Base-by-base conservation (phyloP, 2,329 filamentous ascomycete species). In the Didymella segeticola region DNA sequence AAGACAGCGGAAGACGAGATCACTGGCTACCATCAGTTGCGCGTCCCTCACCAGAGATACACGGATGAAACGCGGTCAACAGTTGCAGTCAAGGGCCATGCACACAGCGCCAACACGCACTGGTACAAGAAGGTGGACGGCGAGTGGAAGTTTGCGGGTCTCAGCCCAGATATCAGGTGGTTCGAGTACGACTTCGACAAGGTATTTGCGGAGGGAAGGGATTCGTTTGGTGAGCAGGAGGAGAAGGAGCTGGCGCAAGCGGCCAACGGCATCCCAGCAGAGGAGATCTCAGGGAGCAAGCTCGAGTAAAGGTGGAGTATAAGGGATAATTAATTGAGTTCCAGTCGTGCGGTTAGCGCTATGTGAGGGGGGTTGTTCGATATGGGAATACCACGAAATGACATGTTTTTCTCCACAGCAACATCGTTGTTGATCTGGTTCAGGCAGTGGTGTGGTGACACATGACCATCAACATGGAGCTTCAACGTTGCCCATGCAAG, bases 121-220 rank as follows among this genome's bases (percentile, higher is more conserved):
- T 81, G 78, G 78, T 85, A 84, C 69, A 79, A 78, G 69, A 83
- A 80, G 74, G 76, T 84, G n/a, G 77, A 84, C 26, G 82, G 82
- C 1, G 79, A 78, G 58, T 84, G 82, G 82, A 84, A 84, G 73
- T 84, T 84, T 73, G 82, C 82, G 0, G 82, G 82, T 2, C 66
- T 84, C 43, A 72, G 73, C 66, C 82, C 82, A 9, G 79, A 82
- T 46, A 82, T 83, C 58, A 66, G 81, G 53, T 84, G 82, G 82
- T 76, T 71, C 50, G 82, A 84, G 76, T 80, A 81, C 63, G 80
- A 83, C 63, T 81, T 83, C 63, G 82, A 83, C 67, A 79, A 80
- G 76, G 79, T 82, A 43, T 82, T 82, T 67, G 77, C 73, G n/a
- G 69, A 71, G 53, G 79, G 79, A 10, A 72, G 80, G 30, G 77